Evolutionary conservation across 2,329 filamentous ascomycete genomes (phyloP).

Genomic region (Penicillium sclerotigenum): DNA sequence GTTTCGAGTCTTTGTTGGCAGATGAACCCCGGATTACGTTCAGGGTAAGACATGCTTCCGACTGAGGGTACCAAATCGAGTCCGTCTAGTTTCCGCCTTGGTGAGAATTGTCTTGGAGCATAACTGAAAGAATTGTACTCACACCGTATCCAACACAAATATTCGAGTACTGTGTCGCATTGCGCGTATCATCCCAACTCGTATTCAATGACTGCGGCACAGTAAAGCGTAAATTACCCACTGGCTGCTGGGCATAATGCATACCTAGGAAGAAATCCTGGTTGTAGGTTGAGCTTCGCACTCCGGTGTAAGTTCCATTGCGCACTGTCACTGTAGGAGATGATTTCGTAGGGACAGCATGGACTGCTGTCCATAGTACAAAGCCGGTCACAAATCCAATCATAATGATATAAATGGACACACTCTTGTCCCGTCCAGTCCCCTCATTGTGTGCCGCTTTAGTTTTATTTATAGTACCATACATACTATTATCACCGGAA

Average conservation of each 20-base stretch:
- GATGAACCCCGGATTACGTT: constrained; percentile 56
- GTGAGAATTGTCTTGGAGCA: neutral
- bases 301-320: constrained; percentile 51
- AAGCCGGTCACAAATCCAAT: constrained; percentile 3
- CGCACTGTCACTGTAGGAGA: constrained; percentile 33
- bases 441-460: neutral
- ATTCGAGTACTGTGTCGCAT: constrained; percentile 47
- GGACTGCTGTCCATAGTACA: constrained; percentile 13
- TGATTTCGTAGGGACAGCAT: constrained; percentile 22
- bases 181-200: constrained; percentile 42
- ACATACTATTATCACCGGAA: neutral
- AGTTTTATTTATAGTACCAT: neutral
- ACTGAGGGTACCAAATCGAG: constrained; percentile 36
- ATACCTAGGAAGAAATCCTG: constrained; percentile 56
- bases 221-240: constrained; percentile 53
- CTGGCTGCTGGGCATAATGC: constrained; percentile 56
- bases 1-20: constrained; percentile 36
- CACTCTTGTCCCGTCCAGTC: neutral
- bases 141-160: constrained; percentile 53
- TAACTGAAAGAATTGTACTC: constrained; percentile 18
- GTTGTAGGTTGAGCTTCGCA: constrained; percentile 39
- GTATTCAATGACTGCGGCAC: constrained; percentile 50
- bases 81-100: constrained; percentile 21
- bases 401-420: constrained; percentile 3
- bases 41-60: constrained; percentile 61